Percentiles rank a stretch among this genome's conserved stretches.
Conservation (phyloP, 2,329 filamentous ascomycete genomes). For the Verruconis gallopava region DNA sequence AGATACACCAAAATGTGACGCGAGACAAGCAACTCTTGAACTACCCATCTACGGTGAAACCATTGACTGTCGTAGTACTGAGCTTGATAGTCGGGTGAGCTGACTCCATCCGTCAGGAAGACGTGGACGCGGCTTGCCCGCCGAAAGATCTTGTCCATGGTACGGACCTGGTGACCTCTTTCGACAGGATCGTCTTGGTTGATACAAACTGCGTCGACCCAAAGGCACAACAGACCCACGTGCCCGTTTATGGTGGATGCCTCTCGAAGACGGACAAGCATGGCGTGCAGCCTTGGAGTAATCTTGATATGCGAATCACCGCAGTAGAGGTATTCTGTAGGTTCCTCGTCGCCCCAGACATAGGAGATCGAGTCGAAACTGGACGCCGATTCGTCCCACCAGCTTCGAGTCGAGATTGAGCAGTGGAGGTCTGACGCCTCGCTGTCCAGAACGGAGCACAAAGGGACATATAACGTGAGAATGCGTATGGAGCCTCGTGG, state of each 20-base stretch:
- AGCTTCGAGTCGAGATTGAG: no score
- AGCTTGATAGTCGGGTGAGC: no score
- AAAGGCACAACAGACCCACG: neutral
- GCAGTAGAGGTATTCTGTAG: neutral
- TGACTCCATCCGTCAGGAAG: neutral
- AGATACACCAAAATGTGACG: neutral
- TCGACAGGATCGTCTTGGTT: conserved; percentile 1
- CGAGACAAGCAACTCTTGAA: neutral
- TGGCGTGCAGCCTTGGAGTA: neutral
- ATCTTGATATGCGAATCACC: neutral
- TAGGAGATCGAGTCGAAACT: no score
- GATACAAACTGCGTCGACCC: conserved; percentile 5
- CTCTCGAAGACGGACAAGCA: neutral
- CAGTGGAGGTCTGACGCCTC: no score
- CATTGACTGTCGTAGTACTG: neutral
- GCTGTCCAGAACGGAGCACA: no score
- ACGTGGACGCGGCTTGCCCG: neutral
- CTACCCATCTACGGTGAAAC: neutral
- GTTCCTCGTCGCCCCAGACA: neutral
- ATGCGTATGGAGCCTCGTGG: no score
- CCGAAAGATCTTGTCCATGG: neutral
- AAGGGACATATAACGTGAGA: no score
- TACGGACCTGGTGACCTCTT: neutral
- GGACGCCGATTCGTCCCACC: no score
- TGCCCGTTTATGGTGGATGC: no score